Evolutionary conservation across 2,329 filamentous ascomycete species (phyloP), one percentile per base, ranked within the genome.

Genomic region (Grosmannia penicillata): DNA sequence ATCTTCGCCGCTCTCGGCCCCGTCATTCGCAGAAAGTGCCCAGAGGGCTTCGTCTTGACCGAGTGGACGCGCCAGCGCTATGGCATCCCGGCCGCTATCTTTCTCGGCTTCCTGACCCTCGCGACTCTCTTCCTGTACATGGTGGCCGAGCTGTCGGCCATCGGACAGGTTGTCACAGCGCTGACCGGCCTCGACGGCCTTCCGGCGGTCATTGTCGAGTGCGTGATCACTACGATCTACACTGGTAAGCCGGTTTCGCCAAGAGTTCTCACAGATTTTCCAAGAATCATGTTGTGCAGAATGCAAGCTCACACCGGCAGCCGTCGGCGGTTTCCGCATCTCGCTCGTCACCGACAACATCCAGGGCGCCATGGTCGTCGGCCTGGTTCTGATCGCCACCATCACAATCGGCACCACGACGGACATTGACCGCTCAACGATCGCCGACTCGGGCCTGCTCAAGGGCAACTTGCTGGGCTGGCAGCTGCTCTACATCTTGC

Each of bases 111-210:
- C 49, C 66, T 87, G 62, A 86, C 82, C 32, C 65, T 89, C 36
- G 75, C 86, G 36, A 89, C 83, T 1, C 68, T 91, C 49, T 91
- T 89, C 55, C 57, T 91, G 37, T 91, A 89, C 65, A 89, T 91
- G 82, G 76, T 89, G 21, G 75, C 82, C 17, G 83, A 91, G 61
- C 67, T 91, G 31, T 87, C 82, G 8, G 81, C 82, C 11, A 65
- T 91, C 22, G 81, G 85, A 37, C 82, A 89, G 56, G 83, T 89
- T 28, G 68, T 89, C 49, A 78, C 61, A 42, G 69, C 78, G 8
- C 58, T 91, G 48, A 87, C 83, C 0, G 82, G 81, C 2, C 64
- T 91, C 28, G 67, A 87, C 46, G 75, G 77, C 1, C 65, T 91
- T 10, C 80, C 82, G 0, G 72, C 79, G 15, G 70, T 91, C 43